phyloP scores from a whole-genome alignment of 306 rosid species.

The Vigna nakashimae region DNA sequence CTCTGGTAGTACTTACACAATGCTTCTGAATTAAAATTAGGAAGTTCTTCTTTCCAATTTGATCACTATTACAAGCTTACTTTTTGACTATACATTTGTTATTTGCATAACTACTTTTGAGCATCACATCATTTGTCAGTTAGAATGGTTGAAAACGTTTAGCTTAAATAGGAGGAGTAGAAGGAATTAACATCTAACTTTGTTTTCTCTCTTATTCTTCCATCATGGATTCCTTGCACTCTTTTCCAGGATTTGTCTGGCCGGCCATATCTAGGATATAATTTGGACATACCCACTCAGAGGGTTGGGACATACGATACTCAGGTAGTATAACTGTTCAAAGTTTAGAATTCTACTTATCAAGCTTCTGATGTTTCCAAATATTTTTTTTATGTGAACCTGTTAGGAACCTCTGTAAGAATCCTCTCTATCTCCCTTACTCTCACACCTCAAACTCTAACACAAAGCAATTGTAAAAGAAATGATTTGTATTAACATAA shows the following conservation, averaged over 20 bases:
- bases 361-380: conserved; percentile 20
- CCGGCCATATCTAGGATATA: conserved; percentile 81
- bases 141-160: too few species aligned
- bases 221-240: background rate
- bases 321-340: conserved; percentile 64
- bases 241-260: conserved; percentile 92
- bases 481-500: too few species aligned
- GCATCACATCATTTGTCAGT: too few species aligned
- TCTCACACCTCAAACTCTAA: too few species aligned
- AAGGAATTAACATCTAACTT: background rate
- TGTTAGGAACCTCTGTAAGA: too few species aligned
- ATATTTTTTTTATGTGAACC: background rate
- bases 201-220: background rate
- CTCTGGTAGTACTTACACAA: conserved; percentile 10
- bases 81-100: conserved; percentile 11
- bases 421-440: too few species aligned
- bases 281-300: conserved; percentile 82
- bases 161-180: background rate
- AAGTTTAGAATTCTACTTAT: conserved; percentile 23
- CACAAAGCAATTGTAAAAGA: too few species aligned
- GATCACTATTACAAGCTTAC: conserved; percentile 10
- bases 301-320: conserved; percentile 95
- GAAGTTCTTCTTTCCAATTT: conserved; percentile 23
- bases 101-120: conserved; percentile 1
- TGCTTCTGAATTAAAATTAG: conserved; percentile 24